Evolutionary conservation across 352 stramenopile genomes (phyloP).

Genomic region (Sclerospora graminicola): DNA sequence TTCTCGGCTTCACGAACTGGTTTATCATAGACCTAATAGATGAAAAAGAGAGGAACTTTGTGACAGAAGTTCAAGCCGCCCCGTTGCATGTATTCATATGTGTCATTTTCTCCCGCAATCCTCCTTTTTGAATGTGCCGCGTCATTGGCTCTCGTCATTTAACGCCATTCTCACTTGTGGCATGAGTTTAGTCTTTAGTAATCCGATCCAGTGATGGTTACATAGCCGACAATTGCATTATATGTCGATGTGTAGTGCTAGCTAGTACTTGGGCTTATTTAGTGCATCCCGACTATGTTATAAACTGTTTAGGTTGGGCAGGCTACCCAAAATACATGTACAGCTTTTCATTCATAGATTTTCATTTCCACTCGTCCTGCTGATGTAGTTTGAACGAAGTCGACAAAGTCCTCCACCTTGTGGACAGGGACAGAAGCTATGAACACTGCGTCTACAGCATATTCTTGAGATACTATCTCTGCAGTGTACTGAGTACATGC

Average conservation of each 20-base stretch:
- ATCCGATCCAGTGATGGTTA: slow-evolving; percentile 74
- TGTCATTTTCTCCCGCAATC: slow-evolving; percentile 17
- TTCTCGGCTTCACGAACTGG: slow-evolving; percentile 4
- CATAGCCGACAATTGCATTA: too few species aligned
- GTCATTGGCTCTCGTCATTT: slow-evolving; percentile 9
- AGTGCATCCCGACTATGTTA: too few species aligned
- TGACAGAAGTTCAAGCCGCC: slow-evolving; percentile 8
- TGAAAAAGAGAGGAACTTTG: slow-evolving; percentile 8
- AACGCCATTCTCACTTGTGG: slow-evolving; percentile 14
- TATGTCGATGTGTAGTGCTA: too few species aligned
- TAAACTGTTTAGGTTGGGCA: too few species aligned
- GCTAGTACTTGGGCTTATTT: too few species aligned
- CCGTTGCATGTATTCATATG: slow-evolving; percentile 13
- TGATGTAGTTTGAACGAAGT: slow-evolving; percentile 37
- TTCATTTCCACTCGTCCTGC: slow-evolving; percentile 27
- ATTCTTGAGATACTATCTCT: slow-evolving; percentile 33
- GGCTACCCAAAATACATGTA: too few species aligned
- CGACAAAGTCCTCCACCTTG: slow-evolving; percentile 18
- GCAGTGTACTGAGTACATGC: slow-evolving; percentile 29
- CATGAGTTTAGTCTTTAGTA: slow-evolving; percentile 76
- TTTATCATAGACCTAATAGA: background rate
- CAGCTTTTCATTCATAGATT: too few species aligned
- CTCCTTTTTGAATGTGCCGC: slow-evolving; percentile 7
- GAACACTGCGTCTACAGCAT: slow-evolving; percentile 24
- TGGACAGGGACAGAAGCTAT: slow-evolving; percentile 29